Conservation (phyloP, 202 grass and related monocot genomes). For the Carex sylvatica region DNA sequence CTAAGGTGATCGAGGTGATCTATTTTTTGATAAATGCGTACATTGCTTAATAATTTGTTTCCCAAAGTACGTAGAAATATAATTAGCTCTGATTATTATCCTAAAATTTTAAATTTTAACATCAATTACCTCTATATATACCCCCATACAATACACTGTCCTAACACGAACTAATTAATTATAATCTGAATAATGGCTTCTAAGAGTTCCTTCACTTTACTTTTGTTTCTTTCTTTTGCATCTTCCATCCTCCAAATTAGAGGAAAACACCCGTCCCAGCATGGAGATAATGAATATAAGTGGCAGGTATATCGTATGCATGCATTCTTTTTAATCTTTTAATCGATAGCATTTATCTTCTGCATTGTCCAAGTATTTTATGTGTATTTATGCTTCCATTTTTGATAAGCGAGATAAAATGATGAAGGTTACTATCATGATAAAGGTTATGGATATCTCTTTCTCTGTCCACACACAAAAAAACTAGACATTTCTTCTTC, state of each 20-base stretch:
- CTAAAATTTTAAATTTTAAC: background rate
- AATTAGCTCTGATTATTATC: background rate
- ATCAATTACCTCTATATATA: background rate
- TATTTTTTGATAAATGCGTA: background rate
- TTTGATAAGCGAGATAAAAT: no score
- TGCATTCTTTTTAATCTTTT: background rate
- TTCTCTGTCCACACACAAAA: no score
- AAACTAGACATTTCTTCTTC: no score
- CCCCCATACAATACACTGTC: background rate
- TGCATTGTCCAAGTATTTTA: no score
- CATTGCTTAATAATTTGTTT: background rate
- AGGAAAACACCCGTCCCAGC: background rate
- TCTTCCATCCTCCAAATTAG: background rate
- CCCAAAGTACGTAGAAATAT: background rate
- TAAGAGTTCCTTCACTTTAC: background rate
- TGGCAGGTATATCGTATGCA: background rate
- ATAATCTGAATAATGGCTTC: background rate
- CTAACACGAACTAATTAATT: background rate
- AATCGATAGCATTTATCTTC: background rate
- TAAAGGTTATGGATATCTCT: no score
- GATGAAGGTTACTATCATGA: no score
- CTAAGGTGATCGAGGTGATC: no score
- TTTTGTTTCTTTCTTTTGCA: background rate
- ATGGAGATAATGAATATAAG: background rate
- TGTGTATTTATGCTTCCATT: background rate